These are phyloP conservation scores for Diaporthe batatas DNA, from an alignment of 2,329 filamentous ascomycete species.

Conservation along the genomic window DNA sequence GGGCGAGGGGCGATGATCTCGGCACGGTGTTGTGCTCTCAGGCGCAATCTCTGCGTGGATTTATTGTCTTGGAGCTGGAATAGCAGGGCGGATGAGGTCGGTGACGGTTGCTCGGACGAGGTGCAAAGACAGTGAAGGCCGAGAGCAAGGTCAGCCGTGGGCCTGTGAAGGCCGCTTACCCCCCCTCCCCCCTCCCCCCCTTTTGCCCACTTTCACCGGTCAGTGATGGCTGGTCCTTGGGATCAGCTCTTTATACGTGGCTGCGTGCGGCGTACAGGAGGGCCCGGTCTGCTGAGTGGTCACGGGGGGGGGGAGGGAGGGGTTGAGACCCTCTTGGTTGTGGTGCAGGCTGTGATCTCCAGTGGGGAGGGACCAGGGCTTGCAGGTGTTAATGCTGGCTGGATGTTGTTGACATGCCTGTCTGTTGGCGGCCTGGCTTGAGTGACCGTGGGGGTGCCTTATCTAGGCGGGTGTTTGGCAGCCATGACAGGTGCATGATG, in stretches of 20 bases:
- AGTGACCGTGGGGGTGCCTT: slow-evolving; percentile 13
- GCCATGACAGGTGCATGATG: slow-evolving; percentile 1
- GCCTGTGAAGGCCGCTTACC: slow-evolving; percentile 33
- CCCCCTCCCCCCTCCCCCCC: slow-evolving; percentile 13
- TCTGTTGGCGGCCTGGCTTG: background rate
- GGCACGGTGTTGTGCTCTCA: background rate
- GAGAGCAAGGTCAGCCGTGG: slow-evolving; percentile 15
- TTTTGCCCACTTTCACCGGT: slow-evolving; percentile 6
- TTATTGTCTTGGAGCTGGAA: slow-evolving; percentile 16
- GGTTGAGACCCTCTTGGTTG: background rate
- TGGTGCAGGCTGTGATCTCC: slow-evolving; percentile 18
- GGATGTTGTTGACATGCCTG: background rate
- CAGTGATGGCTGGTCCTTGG: slow-evolving; percentile 10
- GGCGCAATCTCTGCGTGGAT: slow-evolving; percentile 4
- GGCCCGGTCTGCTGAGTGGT: slow-evolving; percentile 37
- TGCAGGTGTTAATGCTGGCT: background rate
- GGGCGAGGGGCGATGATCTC: background rate
- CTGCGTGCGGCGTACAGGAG: slow-evolving; percentile 36
- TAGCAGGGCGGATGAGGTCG: slow-evolving; percentile 19
- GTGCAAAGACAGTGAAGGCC: slow-evolving; percentile 19
- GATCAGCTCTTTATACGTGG: slow-evolving; percentile 33
- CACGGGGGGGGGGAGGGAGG: background rate
- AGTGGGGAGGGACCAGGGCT: slow-evolving; percentile 4
- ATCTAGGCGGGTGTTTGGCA: slow-evolving; percentile 9
- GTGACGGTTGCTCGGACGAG: slow-evolving; percentile 26